Evolutionary conservation across 2,329 filamentous ascomycete genomes (phyloP), one percentile per base, ranked within the genome.

Genomic region (Fusarium continuum): DNA sequence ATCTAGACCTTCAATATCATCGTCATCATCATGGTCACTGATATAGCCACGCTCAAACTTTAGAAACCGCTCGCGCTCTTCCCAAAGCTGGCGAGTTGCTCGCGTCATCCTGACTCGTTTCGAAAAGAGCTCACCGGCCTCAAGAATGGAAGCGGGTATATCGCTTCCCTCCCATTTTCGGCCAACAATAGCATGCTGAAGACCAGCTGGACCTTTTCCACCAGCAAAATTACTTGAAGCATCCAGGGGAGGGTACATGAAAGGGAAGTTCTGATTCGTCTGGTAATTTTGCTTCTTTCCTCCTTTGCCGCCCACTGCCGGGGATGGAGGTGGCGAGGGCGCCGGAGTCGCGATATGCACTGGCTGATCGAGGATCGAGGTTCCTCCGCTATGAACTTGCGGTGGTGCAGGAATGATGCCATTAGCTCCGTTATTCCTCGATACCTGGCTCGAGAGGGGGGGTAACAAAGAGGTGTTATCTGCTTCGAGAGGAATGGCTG

Each of bases 211-310:
- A 11, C 93, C 93, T 73, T 96, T 97, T 1, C 94, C 94, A 45
- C 95, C 94, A 31, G 94, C 88, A 68, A 90, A 91, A 73, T 96
- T 97, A 77, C 93, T 97, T 20, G 88, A 89, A 61, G 89, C 89
- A 76, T 97, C 94, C 16, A 97, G 80, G 2, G 95, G 95, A 3
- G 95, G 95, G 69, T 99, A 99, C 79, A 99, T 88, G 73, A 99
- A 98, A 0, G 95, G 95, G 65, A 99, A 98, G 73, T 97, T 95
- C 70, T 99, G 95, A 72, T 99, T 99, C 0, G 95, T 99, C 75
- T 99, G 95, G 71, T 99, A 99, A 69, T 98, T 99, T 72, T 99
- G 95, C 74, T 99, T 99, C 82, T 99, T 99, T 1, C 91, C 93
- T 47, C 91, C 92, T 75, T 98, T 99, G 1, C 93, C 93, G 22